Conservation (phyloP, 1,139 yeast genomes). For the Arxiozyma slooffiae region DNA sequence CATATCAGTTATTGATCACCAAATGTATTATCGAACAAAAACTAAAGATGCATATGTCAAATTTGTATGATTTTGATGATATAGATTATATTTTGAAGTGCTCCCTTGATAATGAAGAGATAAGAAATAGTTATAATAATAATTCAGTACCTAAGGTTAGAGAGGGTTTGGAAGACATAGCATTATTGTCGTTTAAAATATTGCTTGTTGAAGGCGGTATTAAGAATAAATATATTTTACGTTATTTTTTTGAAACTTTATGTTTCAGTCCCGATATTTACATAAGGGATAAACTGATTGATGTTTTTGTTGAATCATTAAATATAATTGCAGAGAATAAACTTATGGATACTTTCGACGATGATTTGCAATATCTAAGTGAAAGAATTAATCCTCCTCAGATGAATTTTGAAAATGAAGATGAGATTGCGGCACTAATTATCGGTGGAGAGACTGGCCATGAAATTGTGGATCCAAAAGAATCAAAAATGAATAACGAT, state of each 20-base stretch:
- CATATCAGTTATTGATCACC: constrained; percentile 51
- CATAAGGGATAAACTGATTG: constrained; percentile 44
- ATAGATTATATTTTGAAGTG: constrained; percentile 37
- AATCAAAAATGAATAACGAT: constrained; percentile 34
- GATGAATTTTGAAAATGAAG: constrained; percentile 17
- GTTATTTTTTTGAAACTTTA: constrained; percentile 51
- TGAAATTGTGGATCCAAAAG: constrained; percentile 39
- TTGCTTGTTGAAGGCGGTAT: constrained; percentile 68
- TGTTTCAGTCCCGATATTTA: constrained; percentile 48
- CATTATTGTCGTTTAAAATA: constrained; percentile 64
- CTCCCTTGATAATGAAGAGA: constrained; percentile 10
- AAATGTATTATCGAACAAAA: constrained; percentile 47
- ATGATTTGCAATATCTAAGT: constrained; percentile 23
- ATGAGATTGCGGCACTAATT: constrained; percentile 42
- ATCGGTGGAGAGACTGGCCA: constrained; percentile 36
- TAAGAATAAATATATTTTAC: constrained; percentile 48
- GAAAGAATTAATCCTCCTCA: constrained; percentile 20
- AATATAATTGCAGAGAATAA: constrained; percentile 67
- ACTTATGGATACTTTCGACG: constrained; percentile 46
- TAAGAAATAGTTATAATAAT: constrained; percentile 1
- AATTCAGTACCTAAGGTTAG: constrained; percentile 12
- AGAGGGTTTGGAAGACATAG: constrained; percentile 43
- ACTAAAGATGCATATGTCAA: constrained; percentile 49
- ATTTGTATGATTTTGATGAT: constrained; percentile 41
- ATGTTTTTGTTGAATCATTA: constrained; percentile 42